These are phyloP conservation scores for Tricholoma sp. DNA, from an alignment of 768 basidiomycete species.

Conservation along the genomic window DNA sequence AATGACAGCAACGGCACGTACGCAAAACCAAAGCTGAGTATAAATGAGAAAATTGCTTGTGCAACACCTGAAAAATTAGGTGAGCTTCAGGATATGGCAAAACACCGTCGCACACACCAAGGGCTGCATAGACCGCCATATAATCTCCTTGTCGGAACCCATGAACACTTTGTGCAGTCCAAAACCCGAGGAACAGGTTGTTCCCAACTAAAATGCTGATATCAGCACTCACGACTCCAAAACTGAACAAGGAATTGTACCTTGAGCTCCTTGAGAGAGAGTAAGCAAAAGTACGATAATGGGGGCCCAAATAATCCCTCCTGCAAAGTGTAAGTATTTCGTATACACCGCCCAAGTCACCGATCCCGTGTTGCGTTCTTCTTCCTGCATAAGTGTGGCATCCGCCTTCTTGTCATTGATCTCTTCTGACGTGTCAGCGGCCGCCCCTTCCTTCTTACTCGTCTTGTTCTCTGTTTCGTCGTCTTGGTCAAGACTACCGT, in stretches of 20 bases:
- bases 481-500: conserved; percentile 37
- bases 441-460: not conserved
- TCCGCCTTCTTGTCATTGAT: conserved; percentile 24
- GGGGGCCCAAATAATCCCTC: conserved; percentile 45
- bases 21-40: conserved; percentile 45
- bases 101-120: conserved; percentile 26
- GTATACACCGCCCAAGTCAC: conserved; percentile 45
- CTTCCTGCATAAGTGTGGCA: conserved; percentile 41
- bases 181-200: conserved; percentile 69
- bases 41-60: conserved; percentile 47
- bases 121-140: conserved; percentile 53
- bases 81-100: not conserved
- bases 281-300: conserved; percentile 39
- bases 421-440: conserved; percentile 4
- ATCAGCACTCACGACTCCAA: not conserved
- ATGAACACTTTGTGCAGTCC: conserved; percentile 51
- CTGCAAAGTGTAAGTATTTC: conserved; percentile 43
- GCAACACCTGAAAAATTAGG: conserved; percentile 32
- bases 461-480: conserved; percentile 24
- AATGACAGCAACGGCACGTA: conserved; percentile 21
- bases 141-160: conserved; percentile 60
- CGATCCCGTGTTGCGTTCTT: conserved; percentile 53
- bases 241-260: conserved; percentile 21
- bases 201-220: conserved; percentile 41
- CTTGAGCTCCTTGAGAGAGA: conserved; percentile 45